phyloP scores from a whole-genome alignment of 1,284 basidiomycete genomes.

The Ceratobasidium sp. region DNA sequence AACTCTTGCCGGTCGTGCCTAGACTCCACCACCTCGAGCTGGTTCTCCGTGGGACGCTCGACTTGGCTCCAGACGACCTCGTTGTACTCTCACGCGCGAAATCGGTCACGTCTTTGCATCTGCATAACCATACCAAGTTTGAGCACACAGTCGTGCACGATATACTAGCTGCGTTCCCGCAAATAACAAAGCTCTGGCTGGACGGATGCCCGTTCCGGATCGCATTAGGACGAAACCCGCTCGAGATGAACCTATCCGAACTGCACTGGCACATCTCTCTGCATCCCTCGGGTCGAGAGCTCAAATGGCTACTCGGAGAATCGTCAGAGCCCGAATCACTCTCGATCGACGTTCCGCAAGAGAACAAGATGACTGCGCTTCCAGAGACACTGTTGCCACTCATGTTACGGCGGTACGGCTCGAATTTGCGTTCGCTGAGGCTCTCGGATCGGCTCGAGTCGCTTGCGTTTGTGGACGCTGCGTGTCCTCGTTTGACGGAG shows the following conservation, averaged over 20 bases:
- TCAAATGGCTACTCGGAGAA: constrained; percentile 42
- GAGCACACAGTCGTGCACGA: constrained; percentile 34
- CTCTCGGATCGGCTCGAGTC: constrained; percentile 38
- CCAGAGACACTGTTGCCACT: constrained; percentile 26
- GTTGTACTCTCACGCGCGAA: constrained; percentile 14
- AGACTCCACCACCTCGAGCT: constrained; percentile 32
- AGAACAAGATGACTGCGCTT: constrained; percentile 6
- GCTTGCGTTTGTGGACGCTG: constrained; percentile 20
- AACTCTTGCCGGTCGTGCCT: constrained; percentile 25
- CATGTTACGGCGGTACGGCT: constrained; percentile 25
- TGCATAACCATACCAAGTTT: constrained; percentile 35
- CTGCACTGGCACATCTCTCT: constrained; percentile 40
- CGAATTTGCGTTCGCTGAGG: constrained; percentile 30
- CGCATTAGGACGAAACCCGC: constrained; percentile 24
- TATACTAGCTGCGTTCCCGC: constrained; percentile 21
- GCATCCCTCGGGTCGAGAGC: constrained; percentile 33
- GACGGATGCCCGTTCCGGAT: constrained; percentile 34
- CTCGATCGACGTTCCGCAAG: constrained; percentile 19
- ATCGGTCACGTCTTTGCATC: constrained; percentile 26
- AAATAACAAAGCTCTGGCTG: constrained; percentile 34
- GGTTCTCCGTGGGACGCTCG: constrained; percentile 18
- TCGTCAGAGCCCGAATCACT: constrained; percentile 17
- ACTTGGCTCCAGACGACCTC: constrained; percentile 20
- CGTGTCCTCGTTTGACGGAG: constrained; percentile 27
- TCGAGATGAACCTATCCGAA: constrained; percentile 21